These are phyloP conservation scores for Candida ulmi DNA, from an alignment of 805 yeast species.

Conservation along the genomic window DNA sequence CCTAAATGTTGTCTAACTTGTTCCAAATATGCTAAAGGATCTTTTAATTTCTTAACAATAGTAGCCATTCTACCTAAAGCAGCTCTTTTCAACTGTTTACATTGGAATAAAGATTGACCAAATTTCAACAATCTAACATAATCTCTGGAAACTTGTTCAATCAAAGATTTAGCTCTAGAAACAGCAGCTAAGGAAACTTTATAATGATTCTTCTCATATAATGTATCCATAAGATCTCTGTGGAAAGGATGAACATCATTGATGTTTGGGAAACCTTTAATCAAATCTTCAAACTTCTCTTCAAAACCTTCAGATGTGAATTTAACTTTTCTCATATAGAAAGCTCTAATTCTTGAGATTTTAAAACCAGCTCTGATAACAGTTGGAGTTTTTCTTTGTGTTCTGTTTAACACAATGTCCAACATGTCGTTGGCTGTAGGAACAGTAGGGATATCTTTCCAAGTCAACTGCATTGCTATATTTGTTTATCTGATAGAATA, in stretches of 20 bases:
- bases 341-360: slow-evolving; percentile 92
- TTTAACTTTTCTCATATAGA: slow-evolving; percentile 96
- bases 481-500: too few relatives aligned
- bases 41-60: slow-evolving; percentile 89
- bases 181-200: slow-evolving; percentile 94
- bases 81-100: slow-evolving; percentile 97
- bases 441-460: slow-evolving; percentile 98
- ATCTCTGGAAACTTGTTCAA: slow-evolving; percentile 95
- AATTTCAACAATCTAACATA: slow-evolving; percentile 90
- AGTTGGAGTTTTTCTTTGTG: slow-evolving; percentile 99
- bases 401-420: slow-evolving; percentile 94
- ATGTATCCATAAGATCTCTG: slow-evolving; percentile 94
- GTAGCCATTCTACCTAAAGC: slow-evolving; percentile 99
- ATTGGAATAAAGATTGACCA: slow-evolving; percentile 97
- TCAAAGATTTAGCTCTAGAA: slow-evolving; percentile 86
- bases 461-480: slow-evolving; percentile 79
- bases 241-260: slow-evolving; percentile 98
- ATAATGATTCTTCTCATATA: slow-evolving; percentile 97
- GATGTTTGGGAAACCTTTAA: slow-evolving; percentile 90
- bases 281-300: slow-evolving; percentile 83
- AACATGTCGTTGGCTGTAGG: slow-evolving; percentile 88
- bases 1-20: slow-evolving; percentile 99
- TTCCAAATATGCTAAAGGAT: slow-evolving; percentile 87
- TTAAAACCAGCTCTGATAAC: slow-evolving; percentile 95
- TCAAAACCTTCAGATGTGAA: slow-evolving; percentile 94